Evolutionary conservation across 345 rosid species (phyloP).

Genomic region (thale cress (Arabidopsis thaliana)): TAIR10.1 NC_003070.9:25716001-25716500

Average conservation of each 20-base stretch:
- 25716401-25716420: slow-evolving; percentile 28
- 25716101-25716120: too few species aligned
- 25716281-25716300: not conserved
- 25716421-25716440: slow-evolving; percentile 37
- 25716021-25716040: too few species aligned
- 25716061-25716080: too few species aligned
- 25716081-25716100: too few species aligned
- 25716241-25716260: slow-evolving; percentile 14
- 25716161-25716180: not conserved
- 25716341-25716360: not conserved
- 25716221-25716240: not conserved
- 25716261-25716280: not conserved
- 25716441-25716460: slow-evolving; percentile 38
- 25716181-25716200: not conserved
- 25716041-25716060: too few species aligned
- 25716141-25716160: too few species aligned
- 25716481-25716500: slow-evolving; percentile 15
- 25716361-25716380: slow-evolving; percentile 6
- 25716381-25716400: slow-evolving; percentile 23
- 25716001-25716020: too few species aligned
- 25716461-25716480: slow-evolving; percentile 41
- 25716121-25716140: too few species aligned
- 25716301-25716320: not conserved
- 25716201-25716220: not conserved
- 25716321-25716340: not conserved